Base-by-base conservation (phyloP, 331 rosid species). In the Prunus yedoensis region DNA sequence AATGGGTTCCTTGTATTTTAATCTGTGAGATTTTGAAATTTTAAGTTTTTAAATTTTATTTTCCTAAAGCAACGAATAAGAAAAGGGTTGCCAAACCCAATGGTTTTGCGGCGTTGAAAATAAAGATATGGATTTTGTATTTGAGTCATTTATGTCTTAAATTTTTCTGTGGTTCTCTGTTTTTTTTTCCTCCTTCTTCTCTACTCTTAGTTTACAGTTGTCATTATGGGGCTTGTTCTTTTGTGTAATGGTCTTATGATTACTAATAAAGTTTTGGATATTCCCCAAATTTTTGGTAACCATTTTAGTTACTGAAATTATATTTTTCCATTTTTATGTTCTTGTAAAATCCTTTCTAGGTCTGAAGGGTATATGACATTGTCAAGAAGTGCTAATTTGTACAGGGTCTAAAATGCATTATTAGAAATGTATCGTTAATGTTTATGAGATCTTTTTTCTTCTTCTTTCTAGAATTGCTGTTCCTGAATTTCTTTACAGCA, bases 31-130 rank as follows among this genome's bases (percentile, higher is more conserved):
- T 49, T 68, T 21, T 46, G 38, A 23, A 13, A 9, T 9, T 23
- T 25, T 13, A 15, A 4, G 14, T 3, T 47, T 68, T 25, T 25
- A 1, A 27, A 14, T 61, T 61, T 28, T 6, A 27, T 58, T 23
- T 21, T 57, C 3, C 18, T 11, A 25, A 25, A 10, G 38, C 64
- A 59, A 21, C 25, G 32, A 2, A 21, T 27, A 10, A 17, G 14
- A 17, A 49, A 20, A 23, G 4, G 47, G 13, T 47, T 38, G 43
- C 43, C 43, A 38, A 13, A 20, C 23, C 30, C 38, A 45, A n/a
- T 66, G 47, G 32, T 67, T 45, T 72, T 72, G 43, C 20, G 35
- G 65, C 15, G 65, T 71, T 8, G 52, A 38, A 71, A 20, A 32
- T 35, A 2, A 27, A 71, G 41, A 4, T 20, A 8, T 54, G 74